Base-by-base conservation (phyloP, 2,329 filamentous ascomycete species). In the Elsinoe arachidis region DNA sequence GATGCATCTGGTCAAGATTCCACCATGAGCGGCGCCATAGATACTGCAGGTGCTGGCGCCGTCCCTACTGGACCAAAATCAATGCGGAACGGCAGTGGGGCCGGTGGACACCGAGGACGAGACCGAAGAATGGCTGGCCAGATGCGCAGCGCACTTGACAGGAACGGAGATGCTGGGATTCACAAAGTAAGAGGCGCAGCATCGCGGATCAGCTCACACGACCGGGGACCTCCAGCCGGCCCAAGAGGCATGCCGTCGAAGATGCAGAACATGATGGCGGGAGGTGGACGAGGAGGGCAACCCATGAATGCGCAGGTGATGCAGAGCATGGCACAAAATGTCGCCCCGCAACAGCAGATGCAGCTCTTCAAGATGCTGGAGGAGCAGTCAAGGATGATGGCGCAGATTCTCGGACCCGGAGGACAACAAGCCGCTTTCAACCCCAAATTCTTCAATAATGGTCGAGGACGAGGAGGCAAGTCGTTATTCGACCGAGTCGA, bases 41-140 rank as follows among this genome's bases (percentile, higher is more conserved):
- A 77, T 59, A 63, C 67, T 52, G 61, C 65, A 58, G 62, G 67
- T 19, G 65, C 67, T 60, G 76, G 77, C 55, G 69, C 62, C 64
- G 74, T 74, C 67, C 93, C 93, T 9, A 97, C 90, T 54, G 93
- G 92, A 58, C 93, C 93, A 15, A 93, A 91, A 70, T 90, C 91
- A 34, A 96, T 97, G 90, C 87, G 93, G 67, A 89, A 87, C 69
- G 82, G 82, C 55, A 56, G 73, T 68, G 56, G 72, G 65, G 59
- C 68, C 59, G 56, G 72, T 65, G 59, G 68, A 59, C 67, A 72
- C 43, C 68, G 78, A 63, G 78, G 80, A 57, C 84, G 88, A 63
- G 87, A 88, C 59, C 90, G 90, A 70, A 84, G 89, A 61, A 84
- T 96, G 78, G 78, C 96, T 58, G 89, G 90, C 52, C 90, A 96